A percentile compares a stretch with the other conserved stretches of the same genome.
These are phyloP conservation scores for Ascochyta viciae-villosae DNA, from an alignment of 2,329 filamentous ascomycete genomes.

Conservation along the genomic window DNA sequence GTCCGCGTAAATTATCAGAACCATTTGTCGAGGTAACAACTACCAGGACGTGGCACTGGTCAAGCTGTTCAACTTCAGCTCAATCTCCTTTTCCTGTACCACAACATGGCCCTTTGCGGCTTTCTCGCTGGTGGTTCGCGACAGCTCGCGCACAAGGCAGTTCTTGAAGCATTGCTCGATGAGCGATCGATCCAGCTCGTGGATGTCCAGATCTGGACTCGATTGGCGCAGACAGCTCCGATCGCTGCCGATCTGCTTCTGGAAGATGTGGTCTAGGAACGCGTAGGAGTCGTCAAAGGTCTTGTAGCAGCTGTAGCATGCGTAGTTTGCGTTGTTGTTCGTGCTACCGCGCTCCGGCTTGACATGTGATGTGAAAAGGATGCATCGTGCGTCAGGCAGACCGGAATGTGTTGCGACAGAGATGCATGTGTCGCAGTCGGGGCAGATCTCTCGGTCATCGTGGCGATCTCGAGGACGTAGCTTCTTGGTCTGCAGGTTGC, in stretches of 20 bases:
- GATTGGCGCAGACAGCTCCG: conserved; percentile 37
- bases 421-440: conserved; percentile 40
- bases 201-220: conserved; percentile 25
- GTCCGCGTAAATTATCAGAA: no score
- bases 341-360: conserved; percentile 8
- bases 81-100: conserved; percentile 23
- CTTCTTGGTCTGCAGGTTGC: conserved; percentile 36
- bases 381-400: conserved; percentile 37
- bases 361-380: conserved; percentile 42
- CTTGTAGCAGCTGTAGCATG: conserved; percentile 47
- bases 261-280: conserved; percentile 46
- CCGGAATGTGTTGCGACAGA: conserved; percentile 43
- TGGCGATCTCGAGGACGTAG: conserved; percentile 36
- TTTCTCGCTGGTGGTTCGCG: conserved; percentile 23
- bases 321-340: conserved; percentile 33
- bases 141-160: conserved; percentile 41
- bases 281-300: conserved; percentile 45
- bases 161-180: conserved; percentile 44
- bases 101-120: conserved; percentile 22
- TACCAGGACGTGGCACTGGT: conserved; percentile 14
- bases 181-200: conserved; percentile 30
- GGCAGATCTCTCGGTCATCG: conserved; percentile 45
- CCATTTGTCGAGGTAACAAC: neutral
- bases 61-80: conserved; percentile 8
- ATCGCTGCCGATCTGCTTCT: conserved; percentile 44